phyloP scores from a whole-genome alignment of 768 basidiomycete species.

The Lactarius pseudohatsudake region DNA sequence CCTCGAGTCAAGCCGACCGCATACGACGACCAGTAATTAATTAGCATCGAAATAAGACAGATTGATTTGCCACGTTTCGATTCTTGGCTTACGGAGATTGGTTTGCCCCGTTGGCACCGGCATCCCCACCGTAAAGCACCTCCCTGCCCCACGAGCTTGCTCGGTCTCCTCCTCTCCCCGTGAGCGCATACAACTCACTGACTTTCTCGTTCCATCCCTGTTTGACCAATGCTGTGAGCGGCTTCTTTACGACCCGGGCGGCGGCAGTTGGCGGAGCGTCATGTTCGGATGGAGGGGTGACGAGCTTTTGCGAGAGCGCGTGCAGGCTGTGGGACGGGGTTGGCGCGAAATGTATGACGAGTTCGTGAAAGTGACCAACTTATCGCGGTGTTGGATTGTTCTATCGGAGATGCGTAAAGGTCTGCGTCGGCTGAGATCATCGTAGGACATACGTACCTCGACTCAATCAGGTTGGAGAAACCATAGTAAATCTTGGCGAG shows the following conservation, averaged over 20 bases:
- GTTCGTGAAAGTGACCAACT: constrained; percentile 44
- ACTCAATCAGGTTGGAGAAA: constrained; percentile 63
- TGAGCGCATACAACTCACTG: constrained; percentile 18
- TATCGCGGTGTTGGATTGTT: constrained; percentile 53
- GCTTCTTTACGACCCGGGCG: constrained; percentile 24
- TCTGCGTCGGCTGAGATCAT: not conserved
- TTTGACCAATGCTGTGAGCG: constrained; percentile 20
- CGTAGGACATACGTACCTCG: constrained; percentile 42
- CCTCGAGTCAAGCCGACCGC: not conserved
- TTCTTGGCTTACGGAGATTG: constrained; percentile 20
- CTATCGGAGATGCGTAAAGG: constrained; percentile 35
- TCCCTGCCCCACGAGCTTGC: constrained; percentile 45
- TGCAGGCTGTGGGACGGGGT: constrained; percentile 18
- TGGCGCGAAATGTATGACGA: not conserved
- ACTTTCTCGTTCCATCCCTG: constrained; percentile 28
- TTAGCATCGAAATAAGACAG: constrained; percentile 1
- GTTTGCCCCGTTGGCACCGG: constrained; percentile 4
- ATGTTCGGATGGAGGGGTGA: constrained; percentile 17
- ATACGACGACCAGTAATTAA: not conserved
- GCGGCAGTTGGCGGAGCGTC: constrained; percentile 25
- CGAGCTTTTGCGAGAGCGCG: constrained; percentile 17
- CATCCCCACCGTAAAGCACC: constrained; percentile 43
- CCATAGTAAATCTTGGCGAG: constrained; percentile 54
- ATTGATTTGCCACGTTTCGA: not conserved
- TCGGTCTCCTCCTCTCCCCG: constrained; percentile 17